A percentile compares a stretch with the other conserved stretches of the same genome.
phyloP scores from a whole-genome alignment of 768 basidiomycete species.

The Russula lepida region DNA sequence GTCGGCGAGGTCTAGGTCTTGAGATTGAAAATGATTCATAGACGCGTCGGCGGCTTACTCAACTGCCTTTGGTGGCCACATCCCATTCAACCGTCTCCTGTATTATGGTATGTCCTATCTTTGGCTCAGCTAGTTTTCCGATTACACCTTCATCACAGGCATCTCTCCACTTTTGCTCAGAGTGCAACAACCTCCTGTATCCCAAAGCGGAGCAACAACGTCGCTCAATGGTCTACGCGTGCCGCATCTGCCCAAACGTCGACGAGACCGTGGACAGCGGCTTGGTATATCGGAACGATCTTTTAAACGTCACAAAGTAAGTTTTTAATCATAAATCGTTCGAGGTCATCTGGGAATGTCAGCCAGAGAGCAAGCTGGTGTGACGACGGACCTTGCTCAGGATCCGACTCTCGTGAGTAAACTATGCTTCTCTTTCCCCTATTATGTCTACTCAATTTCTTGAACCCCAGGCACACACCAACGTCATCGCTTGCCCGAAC shows the following conservation, averaged over 20 bases:
- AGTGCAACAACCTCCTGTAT: slow-evolving; percentile 93
- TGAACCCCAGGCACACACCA: slow-evolving; percentile 62
- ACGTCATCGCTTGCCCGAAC: slow-evolving; percentile 74
- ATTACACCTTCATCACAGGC: slow-evolving; percentile 38
- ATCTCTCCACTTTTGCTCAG: slow-evolving; percentile 83
- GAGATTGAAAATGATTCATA: too few species aligned
- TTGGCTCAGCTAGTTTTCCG: not conserved
- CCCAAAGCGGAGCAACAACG: slow-evolving; percentile 86
- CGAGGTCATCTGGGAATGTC: slow-evolving; percentile 1
- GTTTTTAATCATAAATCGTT: slow-evolving; percentile 17
- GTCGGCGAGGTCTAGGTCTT: too few species aligned
- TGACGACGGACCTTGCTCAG: slow-evolving; percentile 77
- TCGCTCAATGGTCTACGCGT: slow-evolving; percentile 81
- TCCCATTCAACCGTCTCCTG: not conserved
- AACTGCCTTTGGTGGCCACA: too few species aligned
- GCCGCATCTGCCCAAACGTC: slow-evolving; percentile 77
- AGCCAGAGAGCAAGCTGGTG: slow-evolving; percentile 83
- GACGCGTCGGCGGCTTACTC: too few species aligned
- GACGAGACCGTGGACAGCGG: slow-evolving; percentile 80
- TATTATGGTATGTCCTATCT: slow-evolving; percentile 5
- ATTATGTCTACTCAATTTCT: slow-evolving; percentile 1
- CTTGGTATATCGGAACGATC: slow-evolving; percentile 89
- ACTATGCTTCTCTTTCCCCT: not conserved
- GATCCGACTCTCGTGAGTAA: slow-evolving; percentile 77
- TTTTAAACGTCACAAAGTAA: slow-evolving; percentile 89